A percentile compares a stretch with the other conserved stretches of the same genome.
phyloP scores from a whole-genome alignment of 2,329 filamentous ascomycete species.

The Cephalotrichum gorgonifer region DNA sequence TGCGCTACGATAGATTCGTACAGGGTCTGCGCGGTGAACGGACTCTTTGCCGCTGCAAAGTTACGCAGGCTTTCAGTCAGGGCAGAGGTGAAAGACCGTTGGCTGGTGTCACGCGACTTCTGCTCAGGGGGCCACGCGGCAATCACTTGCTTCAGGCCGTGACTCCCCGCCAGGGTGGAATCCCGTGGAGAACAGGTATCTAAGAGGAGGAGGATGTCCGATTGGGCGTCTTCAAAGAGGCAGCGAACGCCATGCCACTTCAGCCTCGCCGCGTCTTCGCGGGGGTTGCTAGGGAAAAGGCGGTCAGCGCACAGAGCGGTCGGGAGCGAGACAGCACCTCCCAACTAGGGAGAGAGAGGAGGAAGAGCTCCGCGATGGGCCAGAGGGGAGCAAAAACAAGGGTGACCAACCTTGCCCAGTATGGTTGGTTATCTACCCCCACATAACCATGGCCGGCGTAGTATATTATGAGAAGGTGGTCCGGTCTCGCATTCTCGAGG shows the following conservation, averaged over 20 bases:
- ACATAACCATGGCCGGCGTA: constrained; percentile 53
- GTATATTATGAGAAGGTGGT: constrained; percentile 54
- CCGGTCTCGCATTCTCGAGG: constrained; percentile 44
- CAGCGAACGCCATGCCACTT: constrained; percentile 55
- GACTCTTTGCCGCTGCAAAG: constrained; percentile 32
- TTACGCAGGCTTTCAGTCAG: constrained; percentile 44
- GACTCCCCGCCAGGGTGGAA: constrained; percentile 35
- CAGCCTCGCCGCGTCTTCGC: constrained; percentile 48
- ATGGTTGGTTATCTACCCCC: constrained; percentile 49
- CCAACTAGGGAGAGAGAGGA: constrained; percentile 7
- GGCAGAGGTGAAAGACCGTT: constrained; percentile 48
- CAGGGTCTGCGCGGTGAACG: constrained; percentile 45
- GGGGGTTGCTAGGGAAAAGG: constrained; percentile 34
- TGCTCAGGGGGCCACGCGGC: constrained; percentile 47
- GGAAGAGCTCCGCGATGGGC: constrained; percentile 7
- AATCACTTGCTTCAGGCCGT: constrained; percentile 52
- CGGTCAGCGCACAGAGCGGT: constrained; percentile 8
- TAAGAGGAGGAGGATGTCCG: constrained; percentile 51
- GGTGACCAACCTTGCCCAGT: constrained; percentile 53
- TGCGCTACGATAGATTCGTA: constrained; percentile 43
- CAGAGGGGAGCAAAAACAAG: constrained; percentile 4
- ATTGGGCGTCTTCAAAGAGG: constrained; percentile 51
- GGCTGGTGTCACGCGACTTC: constrained; percentile 28
- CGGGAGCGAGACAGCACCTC: constrained; percentile 5
- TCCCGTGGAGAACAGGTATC: constrained; percentile 52